These are phyloP conservation scores for Candida sanyaensis DNA, from an alignment of 1,139 yeast genomes.

Conservation along the genomic window DNA sequence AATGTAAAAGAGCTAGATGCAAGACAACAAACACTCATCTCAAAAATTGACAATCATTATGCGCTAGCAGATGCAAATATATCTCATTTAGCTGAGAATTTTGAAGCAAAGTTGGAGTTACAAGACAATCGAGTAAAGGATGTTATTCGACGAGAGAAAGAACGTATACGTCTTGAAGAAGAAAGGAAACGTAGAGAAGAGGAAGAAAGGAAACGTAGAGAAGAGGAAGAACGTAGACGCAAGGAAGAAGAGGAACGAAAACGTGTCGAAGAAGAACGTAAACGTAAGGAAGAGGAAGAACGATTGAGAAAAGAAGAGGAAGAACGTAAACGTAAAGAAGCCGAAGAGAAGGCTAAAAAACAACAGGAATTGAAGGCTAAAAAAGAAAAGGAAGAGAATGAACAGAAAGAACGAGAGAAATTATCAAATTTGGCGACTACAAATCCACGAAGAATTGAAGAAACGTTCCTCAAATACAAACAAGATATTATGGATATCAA, in stretches of 20 bases:
- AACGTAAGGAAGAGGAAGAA: conserved; percentile 16
- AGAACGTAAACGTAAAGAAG: conserved; percentile 17
- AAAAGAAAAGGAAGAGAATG: conserved; percentile 16
- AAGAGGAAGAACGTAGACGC: conserved; percentile 14
- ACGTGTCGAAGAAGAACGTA: conserved; percentile 16
- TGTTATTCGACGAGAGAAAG: conserved; percentile 20
- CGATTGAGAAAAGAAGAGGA: conserved; percentile 12
- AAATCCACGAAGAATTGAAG: conserved; percentile 41
- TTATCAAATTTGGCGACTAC: conserved; percentile 27
- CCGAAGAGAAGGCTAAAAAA: conserved; percentile 15
- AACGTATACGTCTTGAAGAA: conserved; percentile 17
- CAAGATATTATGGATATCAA: conserved; percentile 63
- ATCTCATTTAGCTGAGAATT: conserved; percentile 4
- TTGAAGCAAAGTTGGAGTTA: conserved; percentile 10
- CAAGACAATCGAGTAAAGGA: conserved; percentile 21
- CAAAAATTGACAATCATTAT: conserved; percentile 3
- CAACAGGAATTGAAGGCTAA: conserved; percentile 13
- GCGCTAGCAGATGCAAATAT: conserved; percentile 9
- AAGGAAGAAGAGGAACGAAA: conserved; percentile 11
- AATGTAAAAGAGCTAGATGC: conserved; percentile 1
- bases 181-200: conserved; percentile 10
- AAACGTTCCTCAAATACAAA: conserved; percentile 52
- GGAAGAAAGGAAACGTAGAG: conserved; percentile 11
- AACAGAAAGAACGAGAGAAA: conserved; percentile 16
- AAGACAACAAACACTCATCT: not conserved